A percentile compares a stretch with the other conserved stretches of the same genome.
Evolutionary conservation across 805 yeast genomes (phyloP).

Genomic region (Metschnikowia reukaufii): DNA sequence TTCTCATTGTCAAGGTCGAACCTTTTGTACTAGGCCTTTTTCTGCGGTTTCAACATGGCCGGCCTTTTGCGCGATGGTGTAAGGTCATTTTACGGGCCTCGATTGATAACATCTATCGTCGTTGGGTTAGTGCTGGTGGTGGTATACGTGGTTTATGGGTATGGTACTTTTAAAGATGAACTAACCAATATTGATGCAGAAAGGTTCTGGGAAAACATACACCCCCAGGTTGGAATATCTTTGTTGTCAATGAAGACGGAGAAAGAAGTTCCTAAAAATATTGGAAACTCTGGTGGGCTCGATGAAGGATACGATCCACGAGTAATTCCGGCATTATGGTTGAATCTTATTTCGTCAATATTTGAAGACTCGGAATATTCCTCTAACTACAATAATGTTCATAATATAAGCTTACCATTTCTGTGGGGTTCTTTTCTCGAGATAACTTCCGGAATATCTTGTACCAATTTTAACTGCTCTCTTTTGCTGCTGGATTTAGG

Average conservation of each 20-base stretch:
- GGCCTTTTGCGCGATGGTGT: too few species aligned
- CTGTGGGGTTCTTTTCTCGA: constrained; percentile 13
- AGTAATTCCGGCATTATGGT: constrained; percentile 7
- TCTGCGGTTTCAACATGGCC: too few species aligned
- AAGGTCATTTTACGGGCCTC: not conserved
- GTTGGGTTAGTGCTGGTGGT: not conserved
- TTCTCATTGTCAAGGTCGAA: too few species aligned
- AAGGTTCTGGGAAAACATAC: constrained; percentile 3
- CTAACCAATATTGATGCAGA: constrained; percentile 7
- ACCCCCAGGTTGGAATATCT: constrained; percentile 1
- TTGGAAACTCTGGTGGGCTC: not conserved
- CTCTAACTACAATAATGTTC: not conserved
- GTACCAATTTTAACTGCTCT: not conserved
- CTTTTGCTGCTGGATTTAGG: not conserved
- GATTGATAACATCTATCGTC: not conserved
- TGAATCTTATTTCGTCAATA: not conserved
- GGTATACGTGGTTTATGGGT: not conserved
- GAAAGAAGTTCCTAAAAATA: not conserved
- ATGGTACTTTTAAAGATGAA: not conserved
- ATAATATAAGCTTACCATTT: not conserved
- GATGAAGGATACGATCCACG: constrained; percentile 1
- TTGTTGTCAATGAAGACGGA: not conserved
- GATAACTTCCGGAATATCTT: constrained; percentile 3
- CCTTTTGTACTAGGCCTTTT: too few species aligned
- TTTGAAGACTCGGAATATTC: not conserved